Evolutionary conservation across 2,329 filamentous ascomycete species (phyloP), one percentile per base, ranked within the genome.

Genomic region (Sclerotinia borealis): DNA sequence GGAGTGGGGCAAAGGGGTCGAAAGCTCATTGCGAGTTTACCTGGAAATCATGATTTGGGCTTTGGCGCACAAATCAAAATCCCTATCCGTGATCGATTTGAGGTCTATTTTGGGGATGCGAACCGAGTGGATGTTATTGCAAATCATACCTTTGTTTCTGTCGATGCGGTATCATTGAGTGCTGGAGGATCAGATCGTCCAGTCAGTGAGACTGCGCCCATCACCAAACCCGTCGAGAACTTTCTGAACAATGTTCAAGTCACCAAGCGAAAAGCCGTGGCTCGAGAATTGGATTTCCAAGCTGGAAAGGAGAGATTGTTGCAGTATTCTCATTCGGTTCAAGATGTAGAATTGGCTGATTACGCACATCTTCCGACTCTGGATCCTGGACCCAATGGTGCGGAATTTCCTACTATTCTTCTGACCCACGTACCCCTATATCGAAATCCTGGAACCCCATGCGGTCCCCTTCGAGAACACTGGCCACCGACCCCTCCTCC

Each of bases 1-100:
- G 79, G 82, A 0, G 75, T 80, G 1, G 86, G 86, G 64, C 85
- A 87, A 68, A 81, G 85, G 36, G 88, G 89, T 6, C 83, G 90
- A 63, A 93, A 90, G 77, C 79, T 98, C 60, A 88, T 98, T 60
- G 86, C 90, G 22, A 93, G 89, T 72, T 74, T 99, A 63, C 95
- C 95, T 0, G 95, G 95, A 2, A 99, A 99, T 72, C 95, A 99
- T 74, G 95, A 99, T 74, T 76, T 98, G 47, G 95, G 95, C 0
- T 96, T 98, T 72, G 93, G 91, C 3, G 86, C 86, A 27, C 90
- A 93, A 50, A 87, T 99, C 54, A 91, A 96, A 73, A 74, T 88
- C 10, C 81, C 89, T 0, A 91, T 96, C 39, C 85, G 93, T 59
- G 82, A 95, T 70, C 83, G 95, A 19, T 99, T 98, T 75, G 85